Percentiles rank a stretch among this genome's conserved stretches.
These are phyloP conservation scores for Breviolum minutum DNA, from an alignment of 73 alveolate species.

Conservation along the genomic window DNA sequence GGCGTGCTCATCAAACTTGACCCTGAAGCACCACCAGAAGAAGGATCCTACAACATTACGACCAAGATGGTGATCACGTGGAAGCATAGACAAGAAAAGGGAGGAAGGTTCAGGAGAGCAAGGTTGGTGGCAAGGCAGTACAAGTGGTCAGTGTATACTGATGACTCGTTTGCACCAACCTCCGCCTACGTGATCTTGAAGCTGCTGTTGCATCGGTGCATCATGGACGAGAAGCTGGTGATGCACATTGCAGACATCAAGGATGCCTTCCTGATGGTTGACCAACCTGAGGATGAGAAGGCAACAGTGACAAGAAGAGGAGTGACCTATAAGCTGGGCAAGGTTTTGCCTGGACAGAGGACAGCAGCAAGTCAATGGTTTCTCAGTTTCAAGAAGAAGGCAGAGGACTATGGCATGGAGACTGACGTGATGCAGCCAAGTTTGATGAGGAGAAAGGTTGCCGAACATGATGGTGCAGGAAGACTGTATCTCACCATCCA, in stretches of 20 bases:
- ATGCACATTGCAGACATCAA: not conserved
- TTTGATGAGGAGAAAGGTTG: not conserved
- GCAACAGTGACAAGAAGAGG: not conserved
- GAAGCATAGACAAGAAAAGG: not conserved
- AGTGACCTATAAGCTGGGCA: not conserved
- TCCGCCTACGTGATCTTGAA: not conserved
- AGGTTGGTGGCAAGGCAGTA: not conserved
- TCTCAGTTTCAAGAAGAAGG: not conserved
- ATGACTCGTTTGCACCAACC: not conserved
- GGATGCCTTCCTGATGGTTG: not conserved
- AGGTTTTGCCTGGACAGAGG: not conserved
- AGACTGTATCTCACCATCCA: not conserved
- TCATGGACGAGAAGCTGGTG: not conserved
- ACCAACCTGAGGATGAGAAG: not conserved
- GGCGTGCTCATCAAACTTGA: not conserved
- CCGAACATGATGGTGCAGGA: not conserved
- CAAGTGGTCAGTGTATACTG: not conserved
- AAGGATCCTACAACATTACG: not conserved
- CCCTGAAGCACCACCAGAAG: not conserved
- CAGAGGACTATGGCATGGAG: not conserved
- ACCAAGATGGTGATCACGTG: conserved; percentile 6
- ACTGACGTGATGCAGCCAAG: not conserved
- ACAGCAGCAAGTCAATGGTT: not conserved
- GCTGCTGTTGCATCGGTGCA: not conserved
- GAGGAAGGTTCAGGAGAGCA: conserved; percentile 13